Percentiles rank a stretch among this genome's conserved stretches.
Conservation (phyloP, 352 stramenopile genomes). For the Phytophthora capsici region DNA sequence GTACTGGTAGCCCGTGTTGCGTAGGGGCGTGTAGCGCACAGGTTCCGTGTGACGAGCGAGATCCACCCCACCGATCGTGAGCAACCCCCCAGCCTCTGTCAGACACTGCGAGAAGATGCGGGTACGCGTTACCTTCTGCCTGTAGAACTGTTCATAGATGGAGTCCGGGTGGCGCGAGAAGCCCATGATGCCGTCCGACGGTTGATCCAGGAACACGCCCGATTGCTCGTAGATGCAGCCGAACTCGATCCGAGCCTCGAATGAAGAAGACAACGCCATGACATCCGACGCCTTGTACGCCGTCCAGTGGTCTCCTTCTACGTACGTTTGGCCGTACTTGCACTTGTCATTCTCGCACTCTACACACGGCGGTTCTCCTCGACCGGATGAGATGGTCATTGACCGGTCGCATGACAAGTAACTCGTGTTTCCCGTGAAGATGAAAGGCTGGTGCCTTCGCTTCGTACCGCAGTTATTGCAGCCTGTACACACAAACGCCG, state of each 20-base stretch:
- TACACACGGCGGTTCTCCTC: conserved; percentile 23
- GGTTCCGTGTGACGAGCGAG: conserved; percentile 63
- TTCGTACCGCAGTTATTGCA: conserved; percentile 89
- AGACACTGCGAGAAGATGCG: conserved; percentile 96
- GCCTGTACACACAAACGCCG: conserved; percentile 94
- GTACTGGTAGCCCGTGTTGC: conserved; percentile 78
- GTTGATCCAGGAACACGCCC: conserved; percentile 91
- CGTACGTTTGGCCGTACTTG: conserved; percentile 92
- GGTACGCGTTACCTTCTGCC: conserved; percentile 75
- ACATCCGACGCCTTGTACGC: conserved; percentile 90
- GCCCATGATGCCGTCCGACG: conserved; percentile 97
- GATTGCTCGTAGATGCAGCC: conserved; percentile 94
- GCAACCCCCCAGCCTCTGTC: conserved; percentile 80
- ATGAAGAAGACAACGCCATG: conserved; percentile 52
- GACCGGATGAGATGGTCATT: conserved; percentile 21
- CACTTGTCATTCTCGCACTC: conserved; percentile 78
- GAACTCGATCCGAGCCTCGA: conserved; percentile 84
- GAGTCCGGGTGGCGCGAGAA: conserved; percentile 92
- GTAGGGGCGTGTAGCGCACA: conserved; percentile 90
- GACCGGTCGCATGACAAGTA: conserved; percentile 61
- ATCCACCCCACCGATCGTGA: conserved; percentile 93
- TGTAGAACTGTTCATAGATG: conserved; percentile 93
- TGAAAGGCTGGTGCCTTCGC: conserved; percentile 86
- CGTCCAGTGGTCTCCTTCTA: conserved; percentile 93
- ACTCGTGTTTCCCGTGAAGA: conserved; percentile 49